Conservation (phyloP, 2,329 filamentous ascomycete species). For the Daldinia sp. region DNA sequence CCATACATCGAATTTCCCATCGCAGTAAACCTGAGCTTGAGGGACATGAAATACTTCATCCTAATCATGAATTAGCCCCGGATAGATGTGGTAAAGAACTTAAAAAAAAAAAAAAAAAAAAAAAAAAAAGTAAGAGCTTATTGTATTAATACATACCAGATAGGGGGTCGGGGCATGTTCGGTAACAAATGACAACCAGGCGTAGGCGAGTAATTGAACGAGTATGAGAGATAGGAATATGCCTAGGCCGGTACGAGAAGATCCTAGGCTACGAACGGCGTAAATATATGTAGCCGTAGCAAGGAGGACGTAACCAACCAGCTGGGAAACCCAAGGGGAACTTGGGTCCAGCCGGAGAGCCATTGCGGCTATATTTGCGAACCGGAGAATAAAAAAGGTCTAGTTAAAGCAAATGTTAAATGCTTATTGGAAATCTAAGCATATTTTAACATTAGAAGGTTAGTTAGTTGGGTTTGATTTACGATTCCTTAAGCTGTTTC, state of each 20-base stretch:
- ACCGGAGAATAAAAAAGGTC: not conserved
- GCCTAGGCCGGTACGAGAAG: not conserved
- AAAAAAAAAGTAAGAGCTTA: not conserved
- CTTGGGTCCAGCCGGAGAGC: constrained; percentile 20
- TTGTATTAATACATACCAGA: constrained; percentile 55
- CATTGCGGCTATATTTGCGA: constrained; percentile 26
- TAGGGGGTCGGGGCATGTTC: constrained; percentile 65
- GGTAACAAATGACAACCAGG: constrained; percentile 58
- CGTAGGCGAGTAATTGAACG: constrained; percentile 44
- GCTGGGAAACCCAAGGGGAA: constrained; percentile 30
- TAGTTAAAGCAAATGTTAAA: not conserved
- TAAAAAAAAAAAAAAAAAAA: no score
- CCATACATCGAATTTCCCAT: constrained; percentile 80
- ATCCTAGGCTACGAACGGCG: constrained; percentile 11
- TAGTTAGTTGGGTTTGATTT: not conserved
- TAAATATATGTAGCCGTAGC: constrained; percentile 27
- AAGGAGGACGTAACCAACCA: constrained; percentile 34
- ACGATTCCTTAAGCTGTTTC: not conserved
- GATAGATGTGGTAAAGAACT: not conserved
- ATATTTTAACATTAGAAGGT: not conserved
- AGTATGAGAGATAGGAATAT: constrained; percentile 17
- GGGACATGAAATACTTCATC: constrained; percentile 91
- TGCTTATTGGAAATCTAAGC: not conserved
- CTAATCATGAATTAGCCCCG: constrained; percentile 57
- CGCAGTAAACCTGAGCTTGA: constrained; percentile 89